Percentiles rank a stretch among this genome's conserved stretches.
These are phyloP conservation scores for Vigna radiata DNA, from an alignment of 306 rosid species.

Conservation along the genomic window DNA sequence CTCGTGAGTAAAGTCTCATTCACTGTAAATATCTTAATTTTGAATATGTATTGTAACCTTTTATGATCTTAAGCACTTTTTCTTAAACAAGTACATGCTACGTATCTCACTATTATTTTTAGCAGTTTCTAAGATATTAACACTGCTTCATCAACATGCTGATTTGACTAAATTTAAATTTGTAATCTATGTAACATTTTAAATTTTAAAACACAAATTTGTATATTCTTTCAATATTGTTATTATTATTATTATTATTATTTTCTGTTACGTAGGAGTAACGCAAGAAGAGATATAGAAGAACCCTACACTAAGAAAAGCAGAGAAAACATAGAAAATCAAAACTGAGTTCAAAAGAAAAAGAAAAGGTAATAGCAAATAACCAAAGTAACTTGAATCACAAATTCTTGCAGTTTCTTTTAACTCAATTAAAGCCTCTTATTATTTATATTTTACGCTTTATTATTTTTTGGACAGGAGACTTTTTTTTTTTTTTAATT, in stretches of 20 bases:
- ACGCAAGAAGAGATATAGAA: background rate
- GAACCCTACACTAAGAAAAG: background rate
- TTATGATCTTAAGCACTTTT: no score
- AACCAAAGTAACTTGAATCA: conserved; percentile 44
- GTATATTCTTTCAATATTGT: no score
- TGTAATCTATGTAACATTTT: no score
- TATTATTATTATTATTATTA: background rate
- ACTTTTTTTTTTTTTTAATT: conserved; percentile 24
- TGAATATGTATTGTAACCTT: no score
- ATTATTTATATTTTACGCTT: background rate
- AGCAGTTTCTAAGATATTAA: background rate
- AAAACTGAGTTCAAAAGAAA: background rate
- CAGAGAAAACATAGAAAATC: background rate
- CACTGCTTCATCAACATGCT: no score
- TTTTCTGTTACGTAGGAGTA: background rate
- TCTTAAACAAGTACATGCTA: background rate
- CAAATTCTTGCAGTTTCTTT: conserved; percentile 44
- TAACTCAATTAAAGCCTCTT: conserved; percentile 52
- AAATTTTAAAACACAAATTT: no score
- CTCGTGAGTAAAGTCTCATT: background rate
- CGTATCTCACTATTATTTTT: background rate
- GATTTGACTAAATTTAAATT: no score
- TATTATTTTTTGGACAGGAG: conserved; percentile 8
- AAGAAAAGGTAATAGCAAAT: conserved; percentile 43
- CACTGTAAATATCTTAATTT: no score